phyloP scores from a whole-genome alignment of 208 protist genomes.

The Crithidia bombi region DNA sequence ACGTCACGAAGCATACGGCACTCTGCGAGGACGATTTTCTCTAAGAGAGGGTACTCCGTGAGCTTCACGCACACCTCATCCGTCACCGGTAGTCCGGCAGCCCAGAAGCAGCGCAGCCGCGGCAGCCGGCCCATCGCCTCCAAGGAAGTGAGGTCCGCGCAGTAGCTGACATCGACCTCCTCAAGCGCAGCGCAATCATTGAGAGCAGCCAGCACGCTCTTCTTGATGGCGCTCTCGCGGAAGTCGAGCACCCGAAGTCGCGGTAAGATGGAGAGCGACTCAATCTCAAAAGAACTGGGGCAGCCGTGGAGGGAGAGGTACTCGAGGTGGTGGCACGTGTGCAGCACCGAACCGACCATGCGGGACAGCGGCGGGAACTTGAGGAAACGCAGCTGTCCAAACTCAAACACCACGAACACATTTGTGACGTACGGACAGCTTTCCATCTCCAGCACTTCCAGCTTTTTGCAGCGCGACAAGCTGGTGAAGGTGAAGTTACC shows the following conservation, averaged over 20 bases:
- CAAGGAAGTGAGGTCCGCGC: conserved; percentile 22
- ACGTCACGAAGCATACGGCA: conserved; percentile 30
- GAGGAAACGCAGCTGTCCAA: conserved; percentile 38
- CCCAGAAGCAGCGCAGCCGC: conserved; percentile 31
- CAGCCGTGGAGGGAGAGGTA: conserved; percentile 35
- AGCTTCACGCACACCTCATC: conserved; percentile 29
- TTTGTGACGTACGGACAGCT: conserved; percentile 46
- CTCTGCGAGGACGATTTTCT: conserved; percentile 31
- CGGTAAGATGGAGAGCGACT: conserved; percentile 22
- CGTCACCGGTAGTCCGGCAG: conserved; percentile 27
- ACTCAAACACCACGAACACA: conserved; percentile 39
- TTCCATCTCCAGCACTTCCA: conserved; percentile 49
- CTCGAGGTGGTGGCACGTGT: conserved; percentile 43
- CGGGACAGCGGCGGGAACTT: conserved; percentile 38
- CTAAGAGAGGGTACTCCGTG: conserved; percentile 25
- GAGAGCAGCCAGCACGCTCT: conserved; percentile 19
- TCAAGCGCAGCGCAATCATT: conserved; percentile 24
- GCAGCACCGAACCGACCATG: conserved; percentile 39
- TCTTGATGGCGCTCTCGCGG: conserved; percentile 32
- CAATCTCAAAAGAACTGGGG: conserved; percentile 35
- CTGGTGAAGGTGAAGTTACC: conserved; percentile 53
- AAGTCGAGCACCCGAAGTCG: conserved; percentile 36
- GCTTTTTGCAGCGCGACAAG: conserved; percentile 39
- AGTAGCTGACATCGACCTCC: conserved; percentile 34
- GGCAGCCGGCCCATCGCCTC: conserved; percentile 23